These are phyloP conservation scores for Gossypium raimondii DNA, from an alignment of 345 rosid genomes.

Conservation along the genomic window DNA sequence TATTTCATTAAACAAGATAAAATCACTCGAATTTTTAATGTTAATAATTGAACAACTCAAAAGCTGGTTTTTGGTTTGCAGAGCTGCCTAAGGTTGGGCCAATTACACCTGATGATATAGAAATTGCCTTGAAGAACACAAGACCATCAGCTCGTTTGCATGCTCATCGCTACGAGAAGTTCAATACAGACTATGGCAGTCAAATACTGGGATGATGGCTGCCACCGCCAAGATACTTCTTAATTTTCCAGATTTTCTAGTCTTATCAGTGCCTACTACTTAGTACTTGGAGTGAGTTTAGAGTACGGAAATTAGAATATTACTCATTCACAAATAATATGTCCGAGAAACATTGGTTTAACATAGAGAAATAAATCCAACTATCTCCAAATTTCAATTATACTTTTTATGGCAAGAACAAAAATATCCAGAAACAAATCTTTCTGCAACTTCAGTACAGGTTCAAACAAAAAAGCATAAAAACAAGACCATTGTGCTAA, in stretches of 20 bases:
- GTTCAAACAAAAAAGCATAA: neutral
- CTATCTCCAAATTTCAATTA: neutral
- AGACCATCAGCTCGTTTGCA: conserved; percentile 95
- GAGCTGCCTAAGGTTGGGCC: conserved; percentile 86
- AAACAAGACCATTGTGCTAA: neutral
- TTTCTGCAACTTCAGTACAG: neutral
- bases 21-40: neutral
- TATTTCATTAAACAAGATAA: neutral
- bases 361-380: neutral
- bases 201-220: conserved; percentile 55
- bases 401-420: neutral
- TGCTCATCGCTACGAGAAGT: conserved; percentile 79
- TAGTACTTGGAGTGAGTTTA: neutral
- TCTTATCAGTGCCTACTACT: neutral
- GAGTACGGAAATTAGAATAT: neutral
- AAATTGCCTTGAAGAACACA: conserved; percentile 73
- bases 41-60: neutral
- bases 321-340: neutral
- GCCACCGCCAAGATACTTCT: neutral
- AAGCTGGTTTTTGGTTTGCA: conserved; percentile 26
- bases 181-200: conserved; percentile 88
- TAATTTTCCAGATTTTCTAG: neutral
- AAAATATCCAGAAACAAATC: neutral
- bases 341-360: neutral
- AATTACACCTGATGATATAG: conserved; percentile 57